phyloP scores from a whole-genome alignment of 768 basidiomycete genomes.

The Mycena pura region DNA sequence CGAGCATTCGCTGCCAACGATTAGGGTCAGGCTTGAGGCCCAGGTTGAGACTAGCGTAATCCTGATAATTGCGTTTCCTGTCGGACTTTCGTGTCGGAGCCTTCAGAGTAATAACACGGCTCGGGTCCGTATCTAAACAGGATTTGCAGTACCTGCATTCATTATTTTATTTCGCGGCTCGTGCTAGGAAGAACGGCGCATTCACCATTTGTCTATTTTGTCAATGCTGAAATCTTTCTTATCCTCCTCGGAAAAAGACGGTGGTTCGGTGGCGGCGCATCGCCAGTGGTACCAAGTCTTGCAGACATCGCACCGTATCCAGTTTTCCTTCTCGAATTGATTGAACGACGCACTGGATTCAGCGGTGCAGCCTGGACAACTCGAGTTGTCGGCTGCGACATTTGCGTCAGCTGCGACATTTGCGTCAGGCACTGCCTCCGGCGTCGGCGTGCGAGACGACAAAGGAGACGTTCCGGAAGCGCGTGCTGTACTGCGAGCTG shows the following conservation, averaged over 20 bases:
- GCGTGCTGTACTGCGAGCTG: constrained; percentile 7
- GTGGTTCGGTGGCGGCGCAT: constrained; percentile 54
- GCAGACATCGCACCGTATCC: constrained; percentile 86
- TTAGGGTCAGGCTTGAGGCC: constrained; percentile 68
- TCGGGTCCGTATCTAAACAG: constrained; percentile 66
- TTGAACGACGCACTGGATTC: constrained; percentile 37
- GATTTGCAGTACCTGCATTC: constrained; percentile 68
- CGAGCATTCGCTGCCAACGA: constrained; percentile 74
- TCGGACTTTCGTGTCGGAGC: constrained; percentile 82
- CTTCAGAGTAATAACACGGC: constrained; percentile 74
- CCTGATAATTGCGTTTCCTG: constrained; percentile 73
- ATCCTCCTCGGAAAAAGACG: constrained; percentile 19
- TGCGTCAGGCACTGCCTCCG: constrained; percentile 4
- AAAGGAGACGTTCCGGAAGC: constrained; percentile 19
- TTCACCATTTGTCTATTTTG: constrained; percentile 80
- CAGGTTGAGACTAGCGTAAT: constrained; percentile 79
- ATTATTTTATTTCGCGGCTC: constrained; percentile 6
- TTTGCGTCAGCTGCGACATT: not conserved
- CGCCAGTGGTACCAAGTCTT: constrained; percentile 87
- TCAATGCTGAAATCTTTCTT: constrained; percentile 67
- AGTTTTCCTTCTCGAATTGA: constrained; percentile 68
- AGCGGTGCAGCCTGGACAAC: constrained; percentile 61
- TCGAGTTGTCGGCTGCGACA: constrained; percentile 10
- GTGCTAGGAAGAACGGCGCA: constrained; percentile 9
- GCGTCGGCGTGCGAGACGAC: constrained; percentile 16